Evolutionary conservation across 257 asterid species (phyloP), one percentile per base, ranked within the genome.

Genomic region (Paraleonurus japonicus): DNA sequence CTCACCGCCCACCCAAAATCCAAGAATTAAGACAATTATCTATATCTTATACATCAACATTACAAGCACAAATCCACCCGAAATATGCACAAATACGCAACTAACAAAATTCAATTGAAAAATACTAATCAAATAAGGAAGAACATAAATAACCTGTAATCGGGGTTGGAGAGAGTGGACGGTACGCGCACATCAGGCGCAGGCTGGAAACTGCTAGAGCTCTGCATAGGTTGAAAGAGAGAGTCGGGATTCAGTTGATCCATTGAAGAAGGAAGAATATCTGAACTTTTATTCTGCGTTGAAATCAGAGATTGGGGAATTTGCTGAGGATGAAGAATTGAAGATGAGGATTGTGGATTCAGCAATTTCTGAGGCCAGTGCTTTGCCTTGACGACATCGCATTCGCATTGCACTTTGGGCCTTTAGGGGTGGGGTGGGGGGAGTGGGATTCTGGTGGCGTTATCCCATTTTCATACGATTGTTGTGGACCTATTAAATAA

Each of bases 211-310:
- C 78, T 79, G 83, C 58, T 81, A 8, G 91, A 79, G 78, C 74
- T 79, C 71, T 79, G 85, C 71, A 82, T 67, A 6, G 90, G 23
- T 61, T 83, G 96, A 62, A 84, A 83, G 37, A 70, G 76, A 35
- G 83, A 72, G 73, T 74, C 79, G 55, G 79, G 77, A 43, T 82
- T 85, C 79, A 84, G 79, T 70, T 84, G 89, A 78, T 90, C 96
- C 96, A 86, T 88, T 11, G 39, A 1, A 10, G 73, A 53, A 41
- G 43, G 32, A 45, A 20, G 37, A 60, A 69, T 11, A 43, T 30
- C 70, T 24, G 73, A 59, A n/a, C 28, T 9, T 58, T 5, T 0
- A 41, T 57, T 39, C 33, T 10, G 20, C 37, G 37, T 28, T 16
- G 80, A 62, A 61, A 65, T 47, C 51, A 27, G 62, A 51, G 67